Evolutionary conservation across 2,329 filamentous ascomycete species (phyloP).

Genomic region (Escovopsis sp.): DNA sequence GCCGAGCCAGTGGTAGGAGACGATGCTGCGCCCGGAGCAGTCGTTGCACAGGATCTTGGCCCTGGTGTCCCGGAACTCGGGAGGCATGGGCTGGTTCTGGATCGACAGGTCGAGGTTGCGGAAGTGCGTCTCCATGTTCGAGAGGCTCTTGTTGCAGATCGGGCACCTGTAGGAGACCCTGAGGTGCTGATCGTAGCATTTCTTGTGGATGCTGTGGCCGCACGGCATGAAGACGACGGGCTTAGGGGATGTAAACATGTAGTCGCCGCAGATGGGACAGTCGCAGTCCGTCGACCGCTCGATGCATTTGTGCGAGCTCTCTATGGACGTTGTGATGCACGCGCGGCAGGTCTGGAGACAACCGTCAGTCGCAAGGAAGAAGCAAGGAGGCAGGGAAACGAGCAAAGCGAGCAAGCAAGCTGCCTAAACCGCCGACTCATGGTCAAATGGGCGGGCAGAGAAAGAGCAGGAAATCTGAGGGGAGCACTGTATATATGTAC

Average conservation of each 20-base stretch:
- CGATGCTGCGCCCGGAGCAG: conserved; percentile 74
- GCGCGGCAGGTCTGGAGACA: conserved; percentile 63
- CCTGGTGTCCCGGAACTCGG: conserved; percentile 62
- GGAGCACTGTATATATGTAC: too few species aligned
- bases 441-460: not conserved
- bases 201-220: conserved; percentile 87
- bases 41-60: conserved; percentile 89
- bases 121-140: conserved; percentile 95
- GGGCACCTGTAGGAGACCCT: conserved; percentile 88
- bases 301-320: conserved; percentile 79
- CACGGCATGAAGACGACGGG: conserved; percentile 90
- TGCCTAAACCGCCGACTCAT: not conserved
- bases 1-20: conserved; percentile 87
- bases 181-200: conserved; percentile 80
- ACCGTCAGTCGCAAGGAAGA: not conserved
- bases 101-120: conserved; percentile 82
- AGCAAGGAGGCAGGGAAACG: not conserved
- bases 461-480: too few species aligned
- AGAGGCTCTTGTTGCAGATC: conserved; percentile 89
- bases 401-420: not conserved
- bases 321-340: conserved; percentile 80
- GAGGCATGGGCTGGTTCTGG: conserved; percentile 79
- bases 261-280: conserved; percentile 92
- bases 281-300: conserved; percentile 89
- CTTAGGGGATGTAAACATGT: conserved; percentile 83